phyloP scores from a whole-genome alignment of 257 asterid species.

The Capsicum chinense region DNA sequence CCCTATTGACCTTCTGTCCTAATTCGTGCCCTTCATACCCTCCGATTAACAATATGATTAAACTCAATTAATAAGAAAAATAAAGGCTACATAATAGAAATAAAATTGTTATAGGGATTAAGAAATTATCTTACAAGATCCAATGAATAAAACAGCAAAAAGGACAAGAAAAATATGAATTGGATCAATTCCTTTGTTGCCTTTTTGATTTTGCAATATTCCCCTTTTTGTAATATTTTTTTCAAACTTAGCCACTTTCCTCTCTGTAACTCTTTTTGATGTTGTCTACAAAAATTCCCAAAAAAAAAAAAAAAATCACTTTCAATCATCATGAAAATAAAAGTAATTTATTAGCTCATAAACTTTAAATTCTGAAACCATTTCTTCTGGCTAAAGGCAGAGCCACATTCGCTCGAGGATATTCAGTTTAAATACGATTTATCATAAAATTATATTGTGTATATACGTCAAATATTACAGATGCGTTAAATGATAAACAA shows the following conservation, averaged over 20 bases:
- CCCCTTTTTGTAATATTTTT: conserved; percentile 80
- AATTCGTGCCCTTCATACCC: background rate
- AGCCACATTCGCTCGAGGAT: background rate
- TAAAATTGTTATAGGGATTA: background rate
- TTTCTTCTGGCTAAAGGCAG: background rate
- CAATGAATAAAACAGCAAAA: conserved; percentile 69
- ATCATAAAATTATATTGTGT: background rate
- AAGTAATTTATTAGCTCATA: background rate
- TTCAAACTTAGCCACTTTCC: conserved; percentile 83
- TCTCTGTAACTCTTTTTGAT: conserved; percentile 71
- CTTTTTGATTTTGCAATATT: conserved; percentile 38
- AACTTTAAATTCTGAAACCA: background rate
- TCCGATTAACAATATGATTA: background rate
- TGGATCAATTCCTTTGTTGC: conserved; percentile 60
- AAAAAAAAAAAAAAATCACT: background rate
- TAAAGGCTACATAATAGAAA: background rate
- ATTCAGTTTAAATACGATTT: background rate
- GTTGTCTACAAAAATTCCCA: conserved; percentile 55
- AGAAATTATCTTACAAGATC: conserved; percentile 58
- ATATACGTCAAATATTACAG: too few relatives aligned
- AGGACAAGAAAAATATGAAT: conserved; percentile 74
- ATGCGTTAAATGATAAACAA: background rate
- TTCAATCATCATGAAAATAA: background rate
- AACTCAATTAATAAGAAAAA: background rate
- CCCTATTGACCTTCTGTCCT: background rate